These are phyloP conservation scores for Fusarium sp. DNA, from an alignment of 2,329 filamentous ascomycete species.

Conservation along the genomic window DNA sequence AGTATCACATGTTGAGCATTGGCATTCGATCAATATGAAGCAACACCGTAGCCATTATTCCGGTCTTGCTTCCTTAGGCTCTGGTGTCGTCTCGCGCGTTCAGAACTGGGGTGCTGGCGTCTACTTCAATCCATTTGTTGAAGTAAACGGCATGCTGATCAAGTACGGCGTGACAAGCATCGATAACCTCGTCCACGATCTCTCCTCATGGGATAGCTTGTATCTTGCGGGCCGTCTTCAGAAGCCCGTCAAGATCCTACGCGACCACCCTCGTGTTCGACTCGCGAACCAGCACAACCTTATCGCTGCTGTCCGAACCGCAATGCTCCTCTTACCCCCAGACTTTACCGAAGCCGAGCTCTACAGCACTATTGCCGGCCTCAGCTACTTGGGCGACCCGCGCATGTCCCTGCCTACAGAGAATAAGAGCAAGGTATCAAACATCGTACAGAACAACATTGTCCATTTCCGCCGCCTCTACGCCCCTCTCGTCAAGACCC, in stretches of 20 bases:
- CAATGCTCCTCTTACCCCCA: slow-evolving; percentile 85
- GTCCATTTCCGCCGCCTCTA: slow-evolving; percentile 93
- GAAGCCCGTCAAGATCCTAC: slow-evolving; percentile 97
- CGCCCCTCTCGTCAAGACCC: slow-evolving; percentile 85
- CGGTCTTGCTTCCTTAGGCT: slow-evolving; percentile 83
- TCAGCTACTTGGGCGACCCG: slow-evolving; percentile 96
- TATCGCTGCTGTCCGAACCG: slow-evolving; percentile 89
- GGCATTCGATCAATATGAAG: slow-evolving; percentile 91
- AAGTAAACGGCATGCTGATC: slow-evolving; percentile 93
- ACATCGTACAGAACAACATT: slow-evolving; percentile 94
- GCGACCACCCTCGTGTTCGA: slow-evolving; percentile 91
- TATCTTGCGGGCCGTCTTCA: slow-evolving; percentile 97
- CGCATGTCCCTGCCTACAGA: slow-evolving; percentile 93
- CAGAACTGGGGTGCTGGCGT: slow-evolving; percentile 96
- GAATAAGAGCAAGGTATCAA: slow-evolving; percentile 90
- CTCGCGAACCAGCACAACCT: slow-evolving; percentile 97
- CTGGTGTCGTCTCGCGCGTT: slow-evolving; percentile 83
- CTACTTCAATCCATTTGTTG: slow-evolving; percentile 97
- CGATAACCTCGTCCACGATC: slow-evolving; percentile 86
- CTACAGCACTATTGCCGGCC: slow-evolving; percentile 89
- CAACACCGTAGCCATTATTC: slow-evolving; percentile 96
- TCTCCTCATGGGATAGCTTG: slow-evolving; percentile 91
- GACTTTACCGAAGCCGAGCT: slow-evolving; percentile 88
- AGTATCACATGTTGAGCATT: slow-evolving; percentile 93
- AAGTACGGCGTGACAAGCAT: slow-evolving; percentile 98